Percentiles rank a stretch among this genome's conserved stretches.
These are phyloP conservation scores for Eucalyptus leucophloia DNA, from an alignment of 345 rosid genomes.

Conservation along the genomic window DNA sequence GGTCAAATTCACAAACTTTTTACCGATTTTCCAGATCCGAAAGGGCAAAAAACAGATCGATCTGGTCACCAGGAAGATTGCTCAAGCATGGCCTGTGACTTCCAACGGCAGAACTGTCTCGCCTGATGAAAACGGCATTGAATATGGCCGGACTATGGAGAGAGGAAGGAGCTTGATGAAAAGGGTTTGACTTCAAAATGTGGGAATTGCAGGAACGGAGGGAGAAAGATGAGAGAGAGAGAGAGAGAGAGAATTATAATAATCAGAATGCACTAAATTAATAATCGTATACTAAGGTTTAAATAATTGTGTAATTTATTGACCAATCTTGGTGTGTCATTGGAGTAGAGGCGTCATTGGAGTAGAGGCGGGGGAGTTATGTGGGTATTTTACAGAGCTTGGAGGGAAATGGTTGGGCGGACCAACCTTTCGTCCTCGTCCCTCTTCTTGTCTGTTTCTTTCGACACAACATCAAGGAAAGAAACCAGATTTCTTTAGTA, in stretches of 20 bases:
- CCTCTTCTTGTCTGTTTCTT: slow-evolving; percentile 38
- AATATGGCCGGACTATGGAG: background rate
- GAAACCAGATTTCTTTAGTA: background rate
- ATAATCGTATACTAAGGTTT: background rate
- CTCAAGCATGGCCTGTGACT: background rate
- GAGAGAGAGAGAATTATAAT: slow-evolving; percentile 4
- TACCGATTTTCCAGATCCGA: background rate
- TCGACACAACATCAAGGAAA: slow-evolving; percentile 23
- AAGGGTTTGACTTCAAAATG: slow-evolving; percentile 39
- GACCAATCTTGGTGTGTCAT: background rate
- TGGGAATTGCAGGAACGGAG: slow-evolving; percentile 5
- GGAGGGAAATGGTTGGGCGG: slow-evolving; percentile 12
- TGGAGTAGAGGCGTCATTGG: background rate
- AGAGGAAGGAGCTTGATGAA: background rate
- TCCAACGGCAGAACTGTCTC: background rate
- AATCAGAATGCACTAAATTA: background rate
- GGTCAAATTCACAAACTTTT: background rate
- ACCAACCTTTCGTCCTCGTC: slow-evolving; percentile 26
- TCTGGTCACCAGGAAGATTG: background rate
- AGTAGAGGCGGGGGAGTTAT: background rate
- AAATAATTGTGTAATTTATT: background rate
- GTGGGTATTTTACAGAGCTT: background rate
- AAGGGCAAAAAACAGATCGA: background rate
- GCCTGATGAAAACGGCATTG: background rate
- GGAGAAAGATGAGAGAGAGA: slow-evolving; percentile 2